These are phyloP conservation scores for Pisolithus thermaeus DNA, from an alignment of 1,284 basidiomycete species.

Conservation along the genomic window DNA sequence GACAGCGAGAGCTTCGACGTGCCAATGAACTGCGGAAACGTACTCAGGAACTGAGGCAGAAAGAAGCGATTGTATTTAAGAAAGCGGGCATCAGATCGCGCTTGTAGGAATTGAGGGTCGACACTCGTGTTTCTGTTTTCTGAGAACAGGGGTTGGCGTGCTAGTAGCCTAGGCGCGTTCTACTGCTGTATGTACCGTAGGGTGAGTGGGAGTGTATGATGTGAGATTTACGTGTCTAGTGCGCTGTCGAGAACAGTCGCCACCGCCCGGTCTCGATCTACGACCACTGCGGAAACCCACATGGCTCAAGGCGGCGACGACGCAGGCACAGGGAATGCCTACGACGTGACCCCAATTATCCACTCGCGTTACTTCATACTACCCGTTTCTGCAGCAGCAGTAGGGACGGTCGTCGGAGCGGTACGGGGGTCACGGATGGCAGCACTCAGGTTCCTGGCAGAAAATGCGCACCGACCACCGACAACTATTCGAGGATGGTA, in stretches of 20 bases:
- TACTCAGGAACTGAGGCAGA: conserved; percentile 49
- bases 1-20: conserved; percentile 77
- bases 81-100: conserved; percentile 55
- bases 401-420: conserved; percentile 63
- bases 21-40: conserved; percentile 51
- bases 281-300: neutral
- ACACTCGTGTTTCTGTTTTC: neutral
- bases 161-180: too few species aligned
- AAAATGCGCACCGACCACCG: conserved; percentile 72
- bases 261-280: neutral
- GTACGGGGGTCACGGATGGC: conserved; percentile 63
- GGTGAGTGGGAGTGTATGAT: too few species aligned
- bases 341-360: conserved; percentile 28
- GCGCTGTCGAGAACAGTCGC: neutral
- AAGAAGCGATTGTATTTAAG: conserved; percentile 53
- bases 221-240: too few species aligned
- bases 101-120: conserved; percentile 30
- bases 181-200: too few species aligned
- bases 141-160: neutral
- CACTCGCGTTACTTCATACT: conserved; percentile 35
- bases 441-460: conserved; percentile 52
- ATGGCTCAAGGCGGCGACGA: conserved; percentile 13
- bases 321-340: conserved; percentile 9
- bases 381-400: conserved; percentile 49
- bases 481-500: conserved; percentile 84